Evolutionary conservation across 2,329 filamentous ascomycete species (phyloP).

Genomic region (Botrytis fabae): DNA sequence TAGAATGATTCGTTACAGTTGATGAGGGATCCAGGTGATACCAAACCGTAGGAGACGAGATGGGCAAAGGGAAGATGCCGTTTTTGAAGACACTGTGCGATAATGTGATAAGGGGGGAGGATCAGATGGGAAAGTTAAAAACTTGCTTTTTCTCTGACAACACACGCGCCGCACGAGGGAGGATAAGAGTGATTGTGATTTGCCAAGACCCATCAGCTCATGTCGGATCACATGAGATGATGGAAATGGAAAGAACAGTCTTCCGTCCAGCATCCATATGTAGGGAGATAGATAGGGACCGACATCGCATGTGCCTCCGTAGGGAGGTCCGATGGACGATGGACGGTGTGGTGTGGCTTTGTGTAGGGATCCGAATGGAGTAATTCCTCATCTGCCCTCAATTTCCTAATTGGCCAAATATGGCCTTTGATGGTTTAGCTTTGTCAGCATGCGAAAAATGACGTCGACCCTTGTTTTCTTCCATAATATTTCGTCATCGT

Average conservation of each 20-base stretch:
- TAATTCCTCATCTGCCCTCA: not conserved
- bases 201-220: not conserved
- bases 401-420: not conserved
- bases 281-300: too few relatives aligned
- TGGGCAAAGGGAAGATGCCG: not conserved
- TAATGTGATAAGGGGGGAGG: not conserved
- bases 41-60: not conserved
- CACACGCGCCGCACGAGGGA: not conserved
- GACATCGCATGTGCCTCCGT: too few relatives aligned
- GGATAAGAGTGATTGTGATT: not conserved
- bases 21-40: not conserved
- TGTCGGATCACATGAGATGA: not conserved
- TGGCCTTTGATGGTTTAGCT: not conserved
- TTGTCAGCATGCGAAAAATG: not conserved
- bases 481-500: slow-evolving; percentile 8
- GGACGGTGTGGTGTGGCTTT: not conserved
- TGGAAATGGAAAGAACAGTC: not conserved
- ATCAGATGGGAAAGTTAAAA: too few relatives aligned
- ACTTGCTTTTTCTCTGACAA: not conserved
- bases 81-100: not conserved
- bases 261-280: too few relatives aligned
- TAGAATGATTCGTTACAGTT: too few relatives aligned
- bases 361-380: not conserved
- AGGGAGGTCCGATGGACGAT: too few relatives aligned
- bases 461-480: slow-evolving; percentile 12